phyloP scores from a whole-genome alignment of 768 basidiomycete species.

The Mycena kentingensis region DNA sequence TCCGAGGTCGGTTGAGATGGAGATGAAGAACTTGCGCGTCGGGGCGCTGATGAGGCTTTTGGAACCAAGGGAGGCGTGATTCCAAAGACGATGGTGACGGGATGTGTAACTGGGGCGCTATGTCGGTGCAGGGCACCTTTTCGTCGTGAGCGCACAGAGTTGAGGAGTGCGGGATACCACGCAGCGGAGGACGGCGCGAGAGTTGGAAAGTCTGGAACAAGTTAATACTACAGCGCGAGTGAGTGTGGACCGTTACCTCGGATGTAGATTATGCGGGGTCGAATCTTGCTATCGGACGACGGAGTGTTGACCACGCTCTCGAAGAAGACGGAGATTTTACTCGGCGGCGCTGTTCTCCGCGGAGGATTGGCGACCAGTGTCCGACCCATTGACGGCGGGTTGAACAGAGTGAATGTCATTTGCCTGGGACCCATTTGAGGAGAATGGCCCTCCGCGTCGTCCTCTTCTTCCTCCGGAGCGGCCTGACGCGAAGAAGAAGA shows the following conservation, averaged over 20 bases:
- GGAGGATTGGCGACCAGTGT: constrained; percentile 43
- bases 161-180: constrained; percentile 82
- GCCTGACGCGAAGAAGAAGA: constrained; percentile 29
- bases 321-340: constrained; percentile 71
- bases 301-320: constrained; percentile 73
- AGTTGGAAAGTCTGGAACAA: constrained; percentile 62
- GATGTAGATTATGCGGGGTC: constrained; percentile 80
- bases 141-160: constrained; percentile 76
- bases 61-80: constrained; percentile 67
- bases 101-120: constrained; percentile 61
- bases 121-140: constrained; percentile 62
- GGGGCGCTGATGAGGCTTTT: constrained; percentile 23
- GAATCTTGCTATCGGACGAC: constrained; percentile 31
- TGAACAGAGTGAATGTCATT: constrained; percentile 46
- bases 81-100: constrained; percentile 87
- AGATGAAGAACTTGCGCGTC: constrained; percentile 30
- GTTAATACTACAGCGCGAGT: neutral
- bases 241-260: constrained; percentile 35
- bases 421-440: constrained; percentile 35
- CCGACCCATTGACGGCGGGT: constrained; percentile 41
- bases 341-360: constrained; percentile 49
- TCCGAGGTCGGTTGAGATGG: constrained; percentile 33
- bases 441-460: constrained; percentile 37
- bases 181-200: constrained; percentile 68
- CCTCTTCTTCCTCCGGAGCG: constrained; percentile 49